A percentile compares a stretch with the other conserved stretches of the same genome.
These are phyloP conservation scores for Parasitella parasitica DNA, from an alignment of 371 early-diverging fungal genomes.

Conservation along the genomic window DNA sequence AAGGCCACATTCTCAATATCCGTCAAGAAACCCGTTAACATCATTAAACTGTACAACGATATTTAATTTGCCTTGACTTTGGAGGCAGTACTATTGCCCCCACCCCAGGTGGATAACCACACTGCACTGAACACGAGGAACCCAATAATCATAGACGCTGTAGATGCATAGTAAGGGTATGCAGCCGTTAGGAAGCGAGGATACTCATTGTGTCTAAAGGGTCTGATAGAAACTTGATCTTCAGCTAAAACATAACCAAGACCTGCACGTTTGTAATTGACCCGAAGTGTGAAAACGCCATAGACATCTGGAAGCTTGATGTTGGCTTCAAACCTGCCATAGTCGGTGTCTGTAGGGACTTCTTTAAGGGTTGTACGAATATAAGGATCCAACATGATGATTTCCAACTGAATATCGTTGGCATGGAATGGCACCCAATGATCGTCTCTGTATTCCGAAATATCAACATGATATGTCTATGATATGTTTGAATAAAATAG, in stretches of 20 bases:
- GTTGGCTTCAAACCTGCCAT: conserved; percentile 53
- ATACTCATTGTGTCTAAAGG: conserved; percentile 93
- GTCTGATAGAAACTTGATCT: conserved; percentile 84
- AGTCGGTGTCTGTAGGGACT: conserved; percentile 22
- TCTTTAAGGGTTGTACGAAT: conserved; percentile 78
- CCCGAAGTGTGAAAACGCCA: conserved; percentile 94
- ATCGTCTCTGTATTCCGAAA: conserved; percentile 75
- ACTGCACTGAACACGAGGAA: conserved; percentile 80
- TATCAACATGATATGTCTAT: conserved; percentile 76
- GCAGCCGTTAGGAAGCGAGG: conserved; percentile 90
- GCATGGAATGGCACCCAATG: conserved; percentile 83
- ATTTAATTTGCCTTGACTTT: conserved; percentile 11
- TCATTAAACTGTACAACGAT: not conserved
- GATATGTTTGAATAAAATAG: too few species aligned
- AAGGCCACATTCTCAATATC: not conserved
- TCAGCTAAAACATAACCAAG: conserved; percentile 67
- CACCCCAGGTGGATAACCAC: conserved; percentile 67
- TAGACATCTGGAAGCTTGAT: conserved; percentile 90
- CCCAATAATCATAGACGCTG: conserved; percentile 80
- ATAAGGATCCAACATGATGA: conserved; percentile 97
- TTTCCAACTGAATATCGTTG: conserved; percentile 83
- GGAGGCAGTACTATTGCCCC: not conserved
- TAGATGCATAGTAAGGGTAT: conserved; percentile 91
- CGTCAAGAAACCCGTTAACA: not conserved
- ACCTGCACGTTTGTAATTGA: conserved; percentile 89